phyloP scores from a whole-genome alignment of 108 stramenopile genomes.

The Bacterosira constricta region DNA sequence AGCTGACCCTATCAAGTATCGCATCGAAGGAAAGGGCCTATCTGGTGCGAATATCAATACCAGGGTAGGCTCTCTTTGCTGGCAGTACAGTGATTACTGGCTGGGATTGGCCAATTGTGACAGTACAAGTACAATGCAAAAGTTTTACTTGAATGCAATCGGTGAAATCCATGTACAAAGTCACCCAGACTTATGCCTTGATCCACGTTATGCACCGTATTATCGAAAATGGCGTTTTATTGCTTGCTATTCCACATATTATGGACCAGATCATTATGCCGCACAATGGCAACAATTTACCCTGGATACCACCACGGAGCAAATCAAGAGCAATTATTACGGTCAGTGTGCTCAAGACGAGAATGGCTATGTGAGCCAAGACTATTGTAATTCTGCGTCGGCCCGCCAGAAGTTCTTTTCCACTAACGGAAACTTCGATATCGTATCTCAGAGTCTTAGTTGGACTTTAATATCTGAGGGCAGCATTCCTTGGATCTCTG shows the following conservation, averaged over 20 bases:
- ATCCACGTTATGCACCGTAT: background rate
- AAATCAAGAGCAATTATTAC: no score
- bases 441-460: background rate
- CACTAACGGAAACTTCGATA: background rate
- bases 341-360: no score
- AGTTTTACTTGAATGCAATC: background rate
- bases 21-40: background rate
- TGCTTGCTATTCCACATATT: background rate
- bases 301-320: no score
- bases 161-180: constrained; percentile 1
- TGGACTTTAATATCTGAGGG: constrained; percentile 9
- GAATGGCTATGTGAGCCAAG: no score
- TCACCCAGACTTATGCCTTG: constrained; percentile 5
- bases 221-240: background rate
- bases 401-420: background rate
- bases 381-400: no score
- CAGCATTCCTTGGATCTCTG: constrained; percentile 1
- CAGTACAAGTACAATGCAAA: background rate
- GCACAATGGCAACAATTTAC: no score
- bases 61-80: constrained; percentile 4
- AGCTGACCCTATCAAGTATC: constrained; percentile 14
- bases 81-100: background rate
- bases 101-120: background rate
- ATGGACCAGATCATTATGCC: no score
- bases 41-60: background rate